phyloP scores from a whole-genome alignment of 768 basidiomycete genomes.

The Auricularia sp. region DNA sequence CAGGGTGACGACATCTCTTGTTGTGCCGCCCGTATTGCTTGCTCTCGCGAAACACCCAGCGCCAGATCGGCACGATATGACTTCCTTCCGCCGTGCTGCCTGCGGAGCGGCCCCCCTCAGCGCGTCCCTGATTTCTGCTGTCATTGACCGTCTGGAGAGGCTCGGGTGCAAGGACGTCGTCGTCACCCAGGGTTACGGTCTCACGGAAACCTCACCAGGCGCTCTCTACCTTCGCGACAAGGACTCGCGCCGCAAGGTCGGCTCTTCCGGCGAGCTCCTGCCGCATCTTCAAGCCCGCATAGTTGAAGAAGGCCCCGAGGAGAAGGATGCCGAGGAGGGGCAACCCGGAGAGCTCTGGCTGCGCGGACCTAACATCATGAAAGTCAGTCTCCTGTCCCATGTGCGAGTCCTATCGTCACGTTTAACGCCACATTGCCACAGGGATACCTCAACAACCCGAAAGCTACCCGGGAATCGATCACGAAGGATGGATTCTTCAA shows the following conservation, averaged over 20 bases:
- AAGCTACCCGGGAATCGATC: slow-evolving; percentile 59
- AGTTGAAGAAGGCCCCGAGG: slow-evolving; percentile 45
- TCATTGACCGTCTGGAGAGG: slow-evolving; percentile 28
- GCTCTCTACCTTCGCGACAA: slow-evolving; percentile 42
- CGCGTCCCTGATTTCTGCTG: slow-evolving; percentile 44
- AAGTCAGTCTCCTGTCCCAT: slow-evolving; percentile 28
- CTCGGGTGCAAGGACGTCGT: slow-evolving; percentile 2
- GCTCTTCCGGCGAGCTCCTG: slow-evolving; percentile 52
- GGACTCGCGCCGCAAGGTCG: slow-evolving; percentile 40
- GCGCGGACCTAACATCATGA: slow-evolving; percentile 71
- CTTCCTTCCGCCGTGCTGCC: slow-evolving; percentile 43
- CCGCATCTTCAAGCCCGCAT: slow-evolving; percentile 70
- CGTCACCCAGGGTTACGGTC: slow-evolving; percentile 47
- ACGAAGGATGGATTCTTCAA: slow-evolving; percentile 75
- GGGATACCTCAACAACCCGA: slow-evolving; percentile 68
- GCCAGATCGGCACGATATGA: slow-evolving; percentile 57
- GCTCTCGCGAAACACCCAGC: slow-evolving; percentile 57
- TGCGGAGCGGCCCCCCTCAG: slow-evolving; percentile 80
- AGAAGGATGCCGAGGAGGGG: slow-evolving; percentile 39
- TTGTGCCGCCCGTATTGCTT: slow-evolving; percentile 82
- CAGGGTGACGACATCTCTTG: slow-evolving; percentile 42
- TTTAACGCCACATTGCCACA: neutral
- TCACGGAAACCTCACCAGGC: slow-evolving; percentile 76
- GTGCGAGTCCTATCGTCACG: no score
- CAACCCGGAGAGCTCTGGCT: slow-evolving; percentile 76